Evolutionary conservation across 2,329 filamentous ascomycete genomes (phyloP), one percentile per base, ranked within the genome.

Genomic region (Ophiocordyceps camponoti-saundersi): DNA sequence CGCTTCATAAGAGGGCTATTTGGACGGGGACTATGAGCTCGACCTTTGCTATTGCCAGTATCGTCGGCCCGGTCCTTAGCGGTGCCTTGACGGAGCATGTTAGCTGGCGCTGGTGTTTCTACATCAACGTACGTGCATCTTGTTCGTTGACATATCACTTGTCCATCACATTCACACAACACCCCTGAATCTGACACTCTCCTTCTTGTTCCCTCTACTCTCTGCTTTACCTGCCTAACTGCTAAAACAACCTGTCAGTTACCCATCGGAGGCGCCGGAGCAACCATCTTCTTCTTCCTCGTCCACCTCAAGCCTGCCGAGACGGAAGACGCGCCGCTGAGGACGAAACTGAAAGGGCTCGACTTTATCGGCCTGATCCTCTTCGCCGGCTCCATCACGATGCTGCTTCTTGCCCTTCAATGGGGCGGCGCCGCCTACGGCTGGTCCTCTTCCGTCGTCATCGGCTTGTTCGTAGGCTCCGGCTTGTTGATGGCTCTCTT

Each of bases 31-130:
- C 76, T 41, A 65, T 77, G 40, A 70, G 70, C 12, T 70, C 65
- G 44, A 73, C 76, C 63, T 78, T 70, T 59, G 75, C 73, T 15
- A 66, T 79, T 44, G 72, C 72, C 36, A 64, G 61, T 23, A 69
- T 74, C 8, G 66, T 67, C 3, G 72, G 71, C 0, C 72, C 72
- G 10, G 55, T 75, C 15, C 59, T 73, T 3, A 71, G 71, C 10
- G 71, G 71, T 18, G 70, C 57, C 11, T 71, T 75, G 36, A 70
- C 71, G 2, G 66, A 73, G 23, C 60, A 67, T 18, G 59, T 63
- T 3, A 68, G 67, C 7, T 75, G 72, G 72, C 61, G 71, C 22
- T 74, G 71, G 71, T 73, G 70, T 52, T 73, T 72, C 53, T 63
- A 64, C 52, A 61, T 65, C 52, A 70, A 70, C 55, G 63, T 71